phyloP scores from a whole-genome alignment of 495 filamentous ascomycete genomes.

The Articulospora tetracladia region DNA sequence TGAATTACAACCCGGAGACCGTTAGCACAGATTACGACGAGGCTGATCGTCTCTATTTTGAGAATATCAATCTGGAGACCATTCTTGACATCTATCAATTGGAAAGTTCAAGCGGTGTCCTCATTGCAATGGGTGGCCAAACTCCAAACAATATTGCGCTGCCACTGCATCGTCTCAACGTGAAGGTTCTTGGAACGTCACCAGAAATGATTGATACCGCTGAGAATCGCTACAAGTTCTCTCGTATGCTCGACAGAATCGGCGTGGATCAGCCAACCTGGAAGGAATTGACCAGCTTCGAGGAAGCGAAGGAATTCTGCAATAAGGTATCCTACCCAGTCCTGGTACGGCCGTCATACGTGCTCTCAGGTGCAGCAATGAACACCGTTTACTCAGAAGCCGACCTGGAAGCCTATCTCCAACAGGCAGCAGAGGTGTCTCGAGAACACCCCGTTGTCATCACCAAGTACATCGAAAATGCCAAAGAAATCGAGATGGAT shows the following conservation, averaged over 20 bases:
- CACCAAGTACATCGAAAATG: conserved; percentile 96
- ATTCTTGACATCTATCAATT: conserved; percentile 93
- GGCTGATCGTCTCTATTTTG: conserved; percentile 92
- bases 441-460: conserved; percentile 97
- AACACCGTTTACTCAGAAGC: conserved; percentile 88
- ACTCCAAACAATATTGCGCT: conserved; percentile 98
- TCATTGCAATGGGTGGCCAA: conserved; percentile 97
- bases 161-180: conserved; percentile 79
- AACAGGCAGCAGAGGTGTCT: conserved; percentile 86
- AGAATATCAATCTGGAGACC: conserved; percentile 94
- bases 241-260: conserved; percentile 92
- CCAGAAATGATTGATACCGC: conserved; percentile 98
- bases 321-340: conserved; percentile 86
- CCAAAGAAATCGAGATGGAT: conserved; percentile 97
- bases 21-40: conserved; percentile 96
- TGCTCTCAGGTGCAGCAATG: conserved; percentile 96
- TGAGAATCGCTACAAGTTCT: conserved; percentile 98
- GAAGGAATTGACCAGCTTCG: conserved; percentile 91
- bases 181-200: conserved; percentile 90
- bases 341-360: conserved; percentile 90
- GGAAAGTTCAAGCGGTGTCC: conserved; percentile 82
- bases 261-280: conserved; percentile 96
- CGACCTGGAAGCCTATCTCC: conserved; percentile 83
- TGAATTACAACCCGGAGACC: conserved; percentile 95
- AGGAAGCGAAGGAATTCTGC: conserved; percentile 83